Evolutionary conservation across 2,329 filamentous ascomycete genomes (phyloP), one percentile per base, ranked within the genome.

Genomic region (Hirsutella rhossiliensis): DNA sequence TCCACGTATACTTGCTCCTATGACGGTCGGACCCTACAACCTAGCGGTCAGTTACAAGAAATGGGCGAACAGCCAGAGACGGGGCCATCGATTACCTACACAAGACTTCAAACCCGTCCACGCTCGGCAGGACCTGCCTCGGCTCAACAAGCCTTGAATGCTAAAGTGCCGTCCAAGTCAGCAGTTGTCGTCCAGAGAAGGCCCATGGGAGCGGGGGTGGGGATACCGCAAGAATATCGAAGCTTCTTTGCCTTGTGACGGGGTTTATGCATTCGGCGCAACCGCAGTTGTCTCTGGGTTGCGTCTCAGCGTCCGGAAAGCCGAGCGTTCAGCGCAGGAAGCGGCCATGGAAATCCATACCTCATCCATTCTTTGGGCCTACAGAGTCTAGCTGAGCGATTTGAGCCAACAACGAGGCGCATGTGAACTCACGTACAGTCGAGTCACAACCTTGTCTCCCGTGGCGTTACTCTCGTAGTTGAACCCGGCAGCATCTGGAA

Each of bases 1-100:
- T 67, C 71, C 75, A 81, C 1, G 69, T 58, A 56, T 88, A 94
- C 20, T 68, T 62, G 61, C 84, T 88, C 38, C 68, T 56, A 59
- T 94, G 88, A 1, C 69, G 70, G 56, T 84, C 81, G 47, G 73
- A 72, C 82, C 82, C 82, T 86, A n/a, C 13, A 27, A 27, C 23
- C 23, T 39, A 11, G 18, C 13, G 7, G n/a, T 43, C 11, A 52
- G 47, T 40, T 11, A 20, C 28, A 18, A 42, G 9, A 15, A 3
- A 18, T 12, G 23, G 8, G n/a, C 11, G 23, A 17, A 2, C 27
- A 4, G 9, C 8, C 23, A 17, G 9, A 29, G 2, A 23, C 23
- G 23, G 23, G 23, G 23, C 23, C 6, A 27, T 9, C 23, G 23
- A 9, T 6, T 27, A 27, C 23, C 23, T 5, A 27, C 23, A 27